Evolutionary conservation across 2,329 filamentous ascomycete genomes (phyloP).

Genomic region (Phyllosticta capitalensis): DNA sequence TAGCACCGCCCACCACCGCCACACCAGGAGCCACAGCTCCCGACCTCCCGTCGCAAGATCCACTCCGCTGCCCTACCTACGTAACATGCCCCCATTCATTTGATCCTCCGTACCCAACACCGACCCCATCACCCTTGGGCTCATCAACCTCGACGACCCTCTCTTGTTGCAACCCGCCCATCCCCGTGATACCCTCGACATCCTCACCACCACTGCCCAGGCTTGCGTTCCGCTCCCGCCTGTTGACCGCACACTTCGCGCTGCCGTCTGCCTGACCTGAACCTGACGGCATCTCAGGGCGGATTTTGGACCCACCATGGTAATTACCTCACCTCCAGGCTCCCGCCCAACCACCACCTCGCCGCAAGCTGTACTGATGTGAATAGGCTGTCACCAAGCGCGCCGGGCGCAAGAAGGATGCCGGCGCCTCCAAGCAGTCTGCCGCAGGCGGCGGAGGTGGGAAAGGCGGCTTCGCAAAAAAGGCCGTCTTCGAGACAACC

Average conservation of each 20-base stretch:
- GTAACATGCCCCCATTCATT: constrained; percentile 10
- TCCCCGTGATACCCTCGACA: neutral
- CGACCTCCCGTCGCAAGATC: neutral
- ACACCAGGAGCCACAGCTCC: neutral
- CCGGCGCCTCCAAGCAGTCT: constrained; percentile 29
- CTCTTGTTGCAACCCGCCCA: constrained; percentile 5
- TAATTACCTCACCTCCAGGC: constrained; percentile 1
- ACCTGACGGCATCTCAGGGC: constrained; percentile 10
- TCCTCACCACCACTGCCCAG: neutral
- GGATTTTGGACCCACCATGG: constrained; percentile 10
- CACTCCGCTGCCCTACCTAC: constrained; percentile 5
- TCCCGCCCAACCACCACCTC: neutral
- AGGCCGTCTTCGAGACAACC: constrained; percentile 87
- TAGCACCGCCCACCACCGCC: constrained; percentile 3
- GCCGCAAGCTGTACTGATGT: neutral
- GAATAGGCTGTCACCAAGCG: constrained; percentile 46
- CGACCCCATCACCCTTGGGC: constrained; percentile 9
- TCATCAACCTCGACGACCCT: neutral
- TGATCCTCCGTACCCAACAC: constrained; percentile 6
- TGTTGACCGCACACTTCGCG: neutral
- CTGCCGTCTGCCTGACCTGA: neutral
- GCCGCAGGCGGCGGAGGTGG: constrained; percentile 37
- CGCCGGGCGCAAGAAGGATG: constrained; percentile 49
- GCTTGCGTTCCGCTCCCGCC: neutral
- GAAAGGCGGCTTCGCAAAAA: constrained; percentile 65